Evolutionary conservation across 1,284 basidiomycete species (phyloP).

Genomic region (Moesziomyces sp.): DNA sequence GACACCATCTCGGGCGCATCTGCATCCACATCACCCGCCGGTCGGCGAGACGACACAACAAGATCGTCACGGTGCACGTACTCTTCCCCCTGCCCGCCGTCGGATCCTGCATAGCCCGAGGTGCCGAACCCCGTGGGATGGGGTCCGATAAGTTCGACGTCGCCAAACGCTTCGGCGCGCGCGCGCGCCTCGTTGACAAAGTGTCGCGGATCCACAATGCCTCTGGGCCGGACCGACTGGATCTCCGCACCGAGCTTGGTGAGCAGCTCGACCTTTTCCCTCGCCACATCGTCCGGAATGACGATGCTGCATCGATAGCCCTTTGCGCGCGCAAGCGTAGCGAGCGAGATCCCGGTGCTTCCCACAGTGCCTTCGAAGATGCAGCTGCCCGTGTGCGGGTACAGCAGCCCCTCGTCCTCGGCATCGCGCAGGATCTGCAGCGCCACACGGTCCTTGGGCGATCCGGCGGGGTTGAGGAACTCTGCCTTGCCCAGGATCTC

Average conservation of each 20-base stretch:
- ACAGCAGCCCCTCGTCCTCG: conserved; percentile 82
- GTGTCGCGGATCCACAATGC: conserved; percentile 65
- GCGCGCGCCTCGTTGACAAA: conserved; percentile 66
- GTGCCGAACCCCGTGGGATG: conserved; percentile 28
- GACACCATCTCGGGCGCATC: conserved; percentile 39
- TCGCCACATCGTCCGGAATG: conserved; percentile 73
- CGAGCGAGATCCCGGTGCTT: conserved; percentile 95
- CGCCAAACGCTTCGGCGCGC: conserved; percentile 56
- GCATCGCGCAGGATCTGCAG: conserved; percentile 83
- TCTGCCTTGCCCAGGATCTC: conserved; percentile 97
- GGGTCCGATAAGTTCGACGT: conserved; percentile 51
- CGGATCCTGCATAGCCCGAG: conserved; percentile 22
- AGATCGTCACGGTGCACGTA: conserved; percentile 47
- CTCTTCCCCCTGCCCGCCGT: conserved; percentile 25
- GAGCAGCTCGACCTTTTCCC: conserved; percentile 88
- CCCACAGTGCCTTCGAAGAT: conserved; percentile 99
- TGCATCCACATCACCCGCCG: conserved; percentile 4
- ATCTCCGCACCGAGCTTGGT: conserved; percentile 86
- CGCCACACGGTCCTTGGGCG: conserved; percentile 96
- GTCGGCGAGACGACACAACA: conserved; percentile 44
- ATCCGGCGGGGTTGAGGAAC: conserved; percentile 96
- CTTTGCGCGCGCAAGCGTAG: conserved; percentile 81
- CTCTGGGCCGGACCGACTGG: conserved; percentile 72
- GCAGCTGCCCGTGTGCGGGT: conserved; percentile 87
- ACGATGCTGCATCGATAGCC: conserved; percentile 67